Percentiles rank a stretch among this genome's conserved stretches.
Evolutionary conservation across 306 rosid genomes (phyloP).

Genomic region (Fagus sylvatica): DNA sequence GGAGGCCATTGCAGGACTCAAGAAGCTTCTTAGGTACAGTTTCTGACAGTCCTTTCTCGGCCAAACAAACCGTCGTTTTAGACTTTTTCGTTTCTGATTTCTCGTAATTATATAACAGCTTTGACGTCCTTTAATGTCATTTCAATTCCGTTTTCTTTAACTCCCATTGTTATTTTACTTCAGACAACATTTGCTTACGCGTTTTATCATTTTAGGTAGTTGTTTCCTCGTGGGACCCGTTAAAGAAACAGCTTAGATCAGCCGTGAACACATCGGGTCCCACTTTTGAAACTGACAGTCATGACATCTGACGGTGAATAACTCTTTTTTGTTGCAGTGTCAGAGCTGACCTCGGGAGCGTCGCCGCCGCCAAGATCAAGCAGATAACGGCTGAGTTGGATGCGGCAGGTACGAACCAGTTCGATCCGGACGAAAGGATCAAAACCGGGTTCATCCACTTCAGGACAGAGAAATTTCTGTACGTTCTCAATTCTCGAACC

Average conservation of each 20-base stretch:
- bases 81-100: background rate
- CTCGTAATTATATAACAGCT: background rate
- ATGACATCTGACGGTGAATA: background rate
- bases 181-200: conserved; percentile 1
- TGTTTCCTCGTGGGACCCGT: conserved; percentile 10
- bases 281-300: conserved; percentile 1
- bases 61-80: background rate
- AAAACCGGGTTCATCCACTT: conserved; percentile 69
- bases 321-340: conserved; percentile 34
- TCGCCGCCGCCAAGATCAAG: conserved; percentile 78
- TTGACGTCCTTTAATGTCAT: conserved; percentile 30
- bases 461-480: conserved; percentile 77
- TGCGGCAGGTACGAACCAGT: conserved; percentile 21
- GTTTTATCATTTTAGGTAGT: background rate
- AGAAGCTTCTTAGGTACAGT: conserved; percentile 70
- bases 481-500: conserved; percentile 14
- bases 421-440: conserved; percentile 66
- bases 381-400: conserved; percentile 65
- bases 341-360: conserved; percentile 52
- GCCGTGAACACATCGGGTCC: conserved; percentile 15
- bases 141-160: background rate
- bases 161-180: background rate
- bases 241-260: background rate
- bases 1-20: conserved; percentile 71
- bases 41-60: background rate